phyloP scores from a whole-genome alignment of 192 early-diverging fungal species.

The Phycomyces blakesleeanus region DNA sequence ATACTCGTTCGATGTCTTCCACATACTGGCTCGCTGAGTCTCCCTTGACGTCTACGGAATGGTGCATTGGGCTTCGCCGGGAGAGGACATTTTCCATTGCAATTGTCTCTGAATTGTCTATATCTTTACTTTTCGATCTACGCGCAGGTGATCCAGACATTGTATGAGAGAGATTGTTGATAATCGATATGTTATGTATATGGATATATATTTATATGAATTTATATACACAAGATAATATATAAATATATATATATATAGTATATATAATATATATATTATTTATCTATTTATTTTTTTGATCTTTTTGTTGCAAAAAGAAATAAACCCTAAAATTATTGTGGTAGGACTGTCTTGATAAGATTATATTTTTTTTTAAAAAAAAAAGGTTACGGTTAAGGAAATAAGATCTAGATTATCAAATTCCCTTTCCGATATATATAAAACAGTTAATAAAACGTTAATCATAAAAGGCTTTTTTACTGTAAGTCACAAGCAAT shows the following conservation, averaged over 20 bases:
- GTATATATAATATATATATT: too few species aligned
- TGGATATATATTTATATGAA: too few species aligned
- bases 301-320: background rate
- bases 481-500: too few species aligned
- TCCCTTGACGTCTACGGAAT: too few species aligned
- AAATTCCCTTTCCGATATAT: slow-evolving; percentile 3
- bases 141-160: background rate
- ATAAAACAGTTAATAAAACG: too few species aligned
- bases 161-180: too few species aligned
- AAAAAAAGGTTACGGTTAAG: background rate
- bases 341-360: background rate
- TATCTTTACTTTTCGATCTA: background rate
- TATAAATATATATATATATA: too few species aligned
- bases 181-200: too few species aligned
- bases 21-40: background rate
- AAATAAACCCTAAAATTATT: background rate
- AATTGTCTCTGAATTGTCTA: background rate
- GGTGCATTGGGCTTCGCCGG: too few species aligned
- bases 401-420: slow-evolving; percentile 6
- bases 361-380: slow-evolving; percentile 3
- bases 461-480: too few species aligned
- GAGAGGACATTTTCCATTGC: background rate
- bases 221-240: too few species aligned
- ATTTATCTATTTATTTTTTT: too few species aligned
- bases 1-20: background rate